phyloP scores from a whole-genome alignment of 1,284 basidiomycete species.

The Sanguinoderma infundibulare region DNA sequence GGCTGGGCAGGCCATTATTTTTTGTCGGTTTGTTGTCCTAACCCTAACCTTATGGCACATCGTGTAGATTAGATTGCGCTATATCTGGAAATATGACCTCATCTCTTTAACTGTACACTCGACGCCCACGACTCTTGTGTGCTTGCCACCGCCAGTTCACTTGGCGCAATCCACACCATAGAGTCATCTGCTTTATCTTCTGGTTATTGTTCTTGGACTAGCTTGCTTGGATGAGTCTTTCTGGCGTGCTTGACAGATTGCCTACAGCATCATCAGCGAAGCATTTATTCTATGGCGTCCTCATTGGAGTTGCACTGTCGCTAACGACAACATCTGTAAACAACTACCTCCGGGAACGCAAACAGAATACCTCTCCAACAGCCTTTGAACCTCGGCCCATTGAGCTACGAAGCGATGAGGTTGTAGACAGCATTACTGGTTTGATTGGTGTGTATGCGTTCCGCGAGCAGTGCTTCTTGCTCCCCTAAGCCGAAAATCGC shows the following conservation, averaged over 20 bases:
- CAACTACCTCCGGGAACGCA: slow-evolving; percentile 51
- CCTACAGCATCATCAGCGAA: slow-evolving; percentile 43
- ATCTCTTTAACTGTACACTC: slow-evolving; percentile 6
- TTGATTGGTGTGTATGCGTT: slow-evolving; percentile 79
- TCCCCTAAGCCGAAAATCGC: neutral
- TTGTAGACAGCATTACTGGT: slow-evolving; percentile 77
- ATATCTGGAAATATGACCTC: slow-evolving; percentile 16
- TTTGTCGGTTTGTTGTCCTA: slow-evolving; percentile 30
- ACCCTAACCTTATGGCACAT: slow-evolving; percentile 36
- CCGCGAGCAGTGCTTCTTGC: no score
- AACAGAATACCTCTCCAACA: slow-evolving; percentile 40
- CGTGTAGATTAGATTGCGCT: slow-evolving; percentile 8
- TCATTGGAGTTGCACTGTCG: slow-evolving; percentile 75
- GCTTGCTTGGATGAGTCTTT: neutral
- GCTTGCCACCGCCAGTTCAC: neutral
- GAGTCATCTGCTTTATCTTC: neutral
- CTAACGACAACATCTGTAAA: slow-evolving; percentile 65
- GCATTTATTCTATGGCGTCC: slow-evolving; percentile 64
- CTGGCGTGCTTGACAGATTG: slow-evolving; percentile 10
- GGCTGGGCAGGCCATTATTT: slow-evolving; percentile 40
- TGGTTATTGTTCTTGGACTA: neutral
- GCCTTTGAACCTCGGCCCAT: slow-evolving; percentile 66
- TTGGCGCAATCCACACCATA: neutral
- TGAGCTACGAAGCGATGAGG: slow-evolving; percentile 75
- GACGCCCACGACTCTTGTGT: neutral